Evolutionary conservation across 768 basidiomycete genomes (phyloP), one percentile per base, ranked within the genome.

Genomic region (Suillus alpinus): DNA sequence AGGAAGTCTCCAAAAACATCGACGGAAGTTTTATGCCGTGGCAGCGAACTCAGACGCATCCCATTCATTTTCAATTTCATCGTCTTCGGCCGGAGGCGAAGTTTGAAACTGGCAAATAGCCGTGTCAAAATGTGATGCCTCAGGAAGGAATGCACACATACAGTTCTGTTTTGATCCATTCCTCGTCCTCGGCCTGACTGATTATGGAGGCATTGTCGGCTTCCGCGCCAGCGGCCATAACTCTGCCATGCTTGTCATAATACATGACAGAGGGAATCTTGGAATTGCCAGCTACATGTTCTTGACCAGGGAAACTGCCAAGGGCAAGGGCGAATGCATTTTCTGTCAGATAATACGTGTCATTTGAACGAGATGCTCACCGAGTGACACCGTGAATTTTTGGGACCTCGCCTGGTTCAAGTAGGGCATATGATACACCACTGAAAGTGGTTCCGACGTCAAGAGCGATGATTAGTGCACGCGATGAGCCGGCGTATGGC

Each of bases 1-100:
- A 92, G 81, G 71, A 88, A 92, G 75, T 92, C 90, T 66, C 87
- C 89, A 65, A 92, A 91, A 49, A 91, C 87, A 66, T 91, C 81
- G 2, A 91, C 84, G 39, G 90, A 81, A 0, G 84, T 80, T 68
- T 89, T 90, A 36, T 80, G 75, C n/a, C 77, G 79, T 0, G 90
- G 90, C 29, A 92, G 80, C 6, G 81, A 77, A 14, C 85, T 83
- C 58, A 92, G 80, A 6, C 86, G 85, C 86, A 92, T 91, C 46
- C 90, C 90, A 71, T 92, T 92, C 89, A 91, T 91, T 71, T 86
- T 82, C 58, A 91, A 81, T 65, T 86, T 84, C 90, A 92, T 92
- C 9, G 87, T 80, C 58, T 85, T 85, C 18, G 90, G 90, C 13
- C 90, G 81, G 57, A 92, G 77, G 62, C 90, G 89, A 62, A 92